phyloP scores from a whole-genome alignment of 805 yeast genomes.

The Yarrowia sp. region DNA sequence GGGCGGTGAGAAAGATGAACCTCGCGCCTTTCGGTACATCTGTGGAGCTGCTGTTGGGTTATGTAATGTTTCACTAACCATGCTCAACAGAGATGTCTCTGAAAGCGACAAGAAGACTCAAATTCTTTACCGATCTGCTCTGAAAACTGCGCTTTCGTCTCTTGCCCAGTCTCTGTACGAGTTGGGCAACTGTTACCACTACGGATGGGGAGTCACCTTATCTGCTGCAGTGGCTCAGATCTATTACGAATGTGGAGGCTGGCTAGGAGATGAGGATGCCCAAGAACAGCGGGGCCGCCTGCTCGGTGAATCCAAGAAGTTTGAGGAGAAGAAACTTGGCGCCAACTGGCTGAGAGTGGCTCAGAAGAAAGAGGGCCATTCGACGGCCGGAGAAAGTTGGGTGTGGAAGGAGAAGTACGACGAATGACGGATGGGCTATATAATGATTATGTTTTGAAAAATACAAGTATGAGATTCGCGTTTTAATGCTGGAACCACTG shows the following conservation, averaged over 20 bases:
- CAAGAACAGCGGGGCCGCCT: conserved; percentile 36
- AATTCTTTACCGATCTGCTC: conserved; percentile 2
- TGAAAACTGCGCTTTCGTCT: not conserved
- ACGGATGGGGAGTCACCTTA: conserved; percentile 23
- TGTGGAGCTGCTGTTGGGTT: conserved; percentile 15
- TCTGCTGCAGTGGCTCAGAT: conserved; percentile 9
- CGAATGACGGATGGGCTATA: not conserved
- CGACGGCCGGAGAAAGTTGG: conserved; percentile 37
- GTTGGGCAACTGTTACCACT: conserved; percentile 24
- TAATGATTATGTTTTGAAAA: no score
- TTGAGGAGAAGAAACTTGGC: conserved; percentile 17
- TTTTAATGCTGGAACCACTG: no score
- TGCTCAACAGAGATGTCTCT: not conserved
- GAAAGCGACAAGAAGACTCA: not conserved
- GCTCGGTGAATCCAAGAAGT: conserved; percentile 17
- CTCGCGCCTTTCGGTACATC: conserved; percentile 1
- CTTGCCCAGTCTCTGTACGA: conserved; percentile 26
- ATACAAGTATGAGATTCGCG: no score
- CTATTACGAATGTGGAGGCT: conserved; percentile 25
- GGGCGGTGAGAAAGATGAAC: conserved; percentile 26
- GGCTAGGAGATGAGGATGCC: conserved; percentile 35
- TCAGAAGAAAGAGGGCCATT: conserved; percentile 19
- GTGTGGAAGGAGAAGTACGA: conserved; percentile 36
- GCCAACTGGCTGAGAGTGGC: conserved; percentile 35
- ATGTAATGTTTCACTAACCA: not conserved